A percentile compares a stretch with the other conserved stretches of the same genome.
Evolutionary conservation across 192 early-diverging fungal species (phyloP).

Genomic region (Linnemannia hyalina): DNA sequence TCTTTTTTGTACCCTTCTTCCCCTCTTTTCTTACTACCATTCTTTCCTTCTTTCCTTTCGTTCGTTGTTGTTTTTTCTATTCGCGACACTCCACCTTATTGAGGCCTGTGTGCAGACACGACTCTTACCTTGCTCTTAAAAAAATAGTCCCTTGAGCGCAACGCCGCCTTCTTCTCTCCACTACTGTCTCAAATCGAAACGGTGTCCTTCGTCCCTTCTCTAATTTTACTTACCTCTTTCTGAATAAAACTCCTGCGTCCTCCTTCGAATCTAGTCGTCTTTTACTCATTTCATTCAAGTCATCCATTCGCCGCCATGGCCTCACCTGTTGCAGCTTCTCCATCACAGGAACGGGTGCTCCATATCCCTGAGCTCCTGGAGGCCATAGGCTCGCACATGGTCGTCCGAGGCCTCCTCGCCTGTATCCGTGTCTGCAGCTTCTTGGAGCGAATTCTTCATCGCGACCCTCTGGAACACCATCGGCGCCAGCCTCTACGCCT

Average conservation of each 20-base stretch:
- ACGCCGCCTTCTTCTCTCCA: background rate
- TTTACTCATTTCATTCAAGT: background rate
- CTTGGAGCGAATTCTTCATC: background rate
- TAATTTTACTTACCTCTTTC: no score
- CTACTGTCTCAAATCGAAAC: background rate
- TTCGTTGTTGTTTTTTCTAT: background rate
- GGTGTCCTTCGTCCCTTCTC: no score
- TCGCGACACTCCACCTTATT: background rate
- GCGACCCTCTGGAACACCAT: background rate
- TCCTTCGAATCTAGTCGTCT: background rate
- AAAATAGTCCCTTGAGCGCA: background rate
- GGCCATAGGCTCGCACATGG: background rate
- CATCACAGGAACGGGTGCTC: background rate
- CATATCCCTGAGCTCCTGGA: background rate
- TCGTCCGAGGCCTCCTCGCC: background rate
- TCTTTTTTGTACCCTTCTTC: background rate
- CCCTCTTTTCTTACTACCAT: no score
- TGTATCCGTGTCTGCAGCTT: background rate
- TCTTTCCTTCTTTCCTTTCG: no score
- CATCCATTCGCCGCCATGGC: background rate
- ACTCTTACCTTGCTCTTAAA: background rate
- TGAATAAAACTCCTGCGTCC: background rate
- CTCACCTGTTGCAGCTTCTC: no score
- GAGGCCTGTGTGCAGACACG: no score
- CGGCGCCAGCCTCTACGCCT: background rate